These are phyloP conservation scores for Chalciporus pseudorubinellus DNA, from an alignment of 768 basidiomycete species.

Conservation along the genomic window DNA sequence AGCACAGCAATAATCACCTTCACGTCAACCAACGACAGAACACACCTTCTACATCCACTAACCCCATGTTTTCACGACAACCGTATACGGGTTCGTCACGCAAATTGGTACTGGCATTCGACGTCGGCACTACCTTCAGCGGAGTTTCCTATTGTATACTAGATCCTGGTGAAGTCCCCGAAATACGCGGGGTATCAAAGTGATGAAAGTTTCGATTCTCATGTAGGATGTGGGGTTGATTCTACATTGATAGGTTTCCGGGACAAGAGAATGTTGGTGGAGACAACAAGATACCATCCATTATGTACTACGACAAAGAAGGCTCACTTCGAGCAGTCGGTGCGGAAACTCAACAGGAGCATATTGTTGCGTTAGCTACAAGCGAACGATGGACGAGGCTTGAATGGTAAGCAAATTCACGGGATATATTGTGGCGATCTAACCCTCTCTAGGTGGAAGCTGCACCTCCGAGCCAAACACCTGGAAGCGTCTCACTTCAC, in stretches of 20 bases:
- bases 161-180: too few relatives aligned
- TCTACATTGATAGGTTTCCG: not conserved
- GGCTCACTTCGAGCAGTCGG: slow-evolving; percentile 42
- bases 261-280: slow-evolving; percentile 42
- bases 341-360: slow-evolving; percentile 43
- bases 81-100: too few relatives aligned
- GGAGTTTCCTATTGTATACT: too few relatives aligned
- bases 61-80: too few relatives aligned
- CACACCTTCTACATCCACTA: too few relatives aligned
- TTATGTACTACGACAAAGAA: slow-evolving; percentile 44
- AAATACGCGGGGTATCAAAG: too few relatives aligned
- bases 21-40: too few relatives aligned
- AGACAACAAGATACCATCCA: slow-evolving; percentile 48
- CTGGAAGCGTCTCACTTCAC: slow-evolving; percentile 22
- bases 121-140: too few relatives aligned
- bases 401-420: slow-evolving; percentile 33
- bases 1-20: too few relatives aligned
- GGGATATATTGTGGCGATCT: not conserved
- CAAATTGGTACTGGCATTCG: too few relatives aligned
- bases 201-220: too few relatives aligned
- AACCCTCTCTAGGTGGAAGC: slow-evolving; percentile 27
- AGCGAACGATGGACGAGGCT: slow-evolving; percentile 41
- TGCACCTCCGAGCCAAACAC: slow-evolving; percentile 34
- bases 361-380: slow-evolving; percentile 36
- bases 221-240: too few relatives aligned